phyloP scores from a whole-genome alignment of 176 grass and related monocot species.

The Canna indica region DNA sequence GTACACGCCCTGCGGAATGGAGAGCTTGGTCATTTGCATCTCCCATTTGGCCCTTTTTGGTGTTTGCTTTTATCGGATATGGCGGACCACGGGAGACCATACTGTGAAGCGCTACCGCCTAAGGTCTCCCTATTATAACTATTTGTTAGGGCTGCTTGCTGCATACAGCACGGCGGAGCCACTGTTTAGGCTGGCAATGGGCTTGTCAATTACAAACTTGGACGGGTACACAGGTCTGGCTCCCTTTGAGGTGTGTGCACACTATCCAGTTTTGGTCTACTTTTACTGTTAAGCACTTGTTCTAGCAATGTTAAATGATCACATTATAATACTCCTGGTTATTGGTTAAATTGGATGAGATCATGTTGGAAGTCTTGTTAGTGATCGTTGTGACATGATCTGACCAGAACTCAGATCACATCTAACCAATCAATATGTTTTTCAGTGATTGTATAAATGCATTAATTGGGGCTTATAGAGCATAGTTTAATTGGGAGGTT shows the following conservation, averaged over 20 bases:
- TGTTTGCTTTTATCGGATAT: slow-evolving; percentile 85
- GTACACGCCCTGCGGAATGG: slow-evolving; percentile 78
- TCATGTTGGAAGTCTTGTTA: background rate
- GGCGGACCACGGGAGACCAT: slow-evolving; percentile 61
- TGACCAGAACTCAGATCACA: too few relatives aligned
- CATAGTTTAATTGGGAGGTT: background rate
- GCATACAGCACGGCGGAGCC: slow-evolving; percentile 48
- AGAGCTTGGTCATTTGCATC: slow-evolving; percentile 66
- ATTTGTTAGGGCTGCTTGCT: slow-evolving; percentile 52
- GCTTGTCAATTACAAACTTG: slow-evolving; percentile 64
- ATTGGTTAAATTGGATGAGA: background rate
- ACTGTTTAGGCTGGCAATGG: slow-evolving; percentile 51
- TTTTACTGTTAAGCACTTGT: background rate
- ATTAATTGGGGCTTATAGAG: background rate
- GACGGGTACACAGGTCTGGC: slow-evolving; percentile 59
- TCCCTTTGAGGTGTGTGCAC: slow-evolving; percentile 72
- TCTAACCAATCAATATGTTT: background rate
- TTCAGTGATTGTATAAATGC: background rate
- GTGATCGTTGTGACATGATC: background rate
- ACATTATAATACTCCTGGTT: background rate
- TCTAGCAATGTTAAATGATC: background rate
- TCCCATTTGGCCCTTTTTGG: slow-evolving; percentile 73
- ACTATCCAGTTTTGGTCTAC: background rate
- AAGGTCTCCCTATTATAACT: slow-evolving; percentile 55
- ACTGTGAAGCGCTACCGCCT: slow-evolving; percentile 59